phyloP scores from a whole-genome alignment of 345 rosid species.

The Balakata baccata region DNA sequence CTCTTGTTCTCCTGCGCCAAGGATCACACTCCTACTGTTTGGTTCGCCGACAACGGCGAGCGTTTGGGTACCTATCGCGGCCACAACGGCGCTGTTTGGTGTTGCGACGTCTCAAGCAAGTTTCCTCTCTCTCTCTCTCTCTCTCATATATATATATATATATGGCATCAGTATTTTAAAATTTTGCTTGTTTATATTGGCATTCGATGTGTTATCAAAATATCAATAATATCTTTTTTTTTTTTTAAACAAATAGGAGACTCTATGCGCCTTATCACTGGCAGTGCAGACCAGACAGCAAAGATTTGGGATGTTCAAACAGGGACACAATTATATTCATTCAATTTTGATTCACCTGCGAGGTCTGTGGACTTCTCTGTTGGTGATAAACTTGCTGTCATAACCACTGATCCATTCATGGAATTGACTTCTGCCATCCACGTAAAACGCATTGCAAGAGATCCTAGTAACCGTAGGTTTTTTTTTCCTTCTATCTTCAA shows the following conservation, averaged over 20 bases:
- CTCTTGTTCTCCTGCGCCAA: slow-evolving; percentile 94
- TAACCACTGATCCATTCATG: slow-evolving; percentile 94
- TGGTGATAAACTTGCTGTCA: slow-evolving; percentile 86
- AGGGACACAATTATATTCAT: slow-evolving; percentile 58
- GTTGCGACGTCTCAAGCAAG: slow-evolving; percentile 80
- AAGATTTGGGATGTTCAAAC: slow-evolving; percentile 87
- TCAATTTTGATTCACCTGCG: slow-evolving; percentile 78
- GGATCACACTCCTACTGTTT: slow-evolving; percentile 87
- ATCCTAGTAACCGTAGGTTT: slow-evolving; percentile 64
- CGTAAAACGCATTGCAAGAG: slow-evolving; percentile 67
- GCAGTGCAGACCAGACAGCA: slow-evolving; percentile 89
- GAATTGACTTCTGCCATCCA: slow-evolving; percentile 80
- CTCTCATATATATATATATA: too few species aligned
- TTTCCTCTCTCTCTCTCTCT: not conserved
- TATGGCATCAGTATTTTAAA: too few species aligned
- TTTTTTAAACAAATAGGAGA: slow-evolving; percentile 43
- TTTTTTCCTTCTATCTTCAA: not conserved
- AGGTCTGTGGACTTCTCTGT: slow-evolving; percentile 80
- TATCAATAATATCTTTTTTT: not conserved
- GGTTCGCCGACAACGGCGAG: slow-evolving; percentile 96
- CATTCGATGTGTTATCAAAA: not conserved
- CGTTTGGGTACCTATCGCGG: slow-evolving; percentile 95
- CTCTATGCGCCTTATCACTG: slow-evolving; percentile 67
- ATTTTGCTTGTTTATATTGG: not conserved
- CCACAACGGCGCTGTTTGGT: slow-evolving; percentile 98